These are phyloP conservation scores for Climacium dendroides DNA, from an alignment of 225 moss, liverwort and hornwort species.

Conservation along the genomic window DNA sequence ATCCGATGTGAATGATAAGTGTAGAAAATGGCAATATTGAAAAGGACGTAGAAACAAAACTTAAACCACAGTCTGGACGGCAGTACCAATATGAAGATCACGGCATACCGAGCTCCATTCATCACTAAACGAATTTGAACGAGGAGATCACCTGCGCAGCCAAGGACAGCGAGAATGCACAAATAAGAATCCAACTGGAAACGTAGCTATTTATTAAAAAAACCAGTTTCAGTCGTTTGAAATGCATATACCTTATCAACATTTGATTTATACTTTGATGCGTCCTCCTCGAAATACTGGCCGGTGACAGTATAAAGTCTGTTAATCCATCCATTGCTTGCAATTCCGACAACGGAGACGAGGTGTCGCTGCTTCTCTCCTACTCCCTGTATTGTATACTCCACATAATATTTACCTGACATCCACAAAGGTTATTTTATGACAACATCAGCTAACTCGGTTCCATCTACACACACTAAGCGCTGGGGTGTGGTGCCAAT, in stretches of 20 bases:
- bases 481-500: background rate
- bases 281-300: constrained; percentile 82
- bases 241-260: constrained; percentile 49
- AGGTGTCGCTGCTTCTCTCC: constrained; percentile 83
- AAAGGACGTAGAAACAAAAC: background rate
- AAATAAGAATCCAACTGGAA: background rate
- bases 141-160: constrained; percentile 47
- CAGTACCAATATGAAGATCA: background rate
- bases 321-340: constrained; percentile 85
- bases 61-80: background rate
- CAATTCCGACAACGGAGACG: constrained; percentile 78
- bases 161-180: background rate
- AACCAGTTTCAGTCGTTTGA: background rate
- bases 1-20: background rate
- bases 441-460: background rate
- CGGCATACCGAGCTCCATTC: background rate
- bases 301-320: constrained; percentile 86
- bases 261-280: constrained; percentile 58
- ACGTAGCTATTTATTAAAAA: background rate
- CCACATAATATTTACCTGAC: constrained; percentile 81
- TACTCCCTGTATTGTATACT: constrained; percentile 68
- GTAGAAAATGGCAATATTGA: background rate
- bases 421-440: background rate
- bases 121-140: constrained; percentile 26
- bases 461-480: background rate